Evolutionary conservation across 345 rosid species (phyloP), one percentile per base, ranked within the genome.

Genomic region (Adansonia digitata): DNA sequence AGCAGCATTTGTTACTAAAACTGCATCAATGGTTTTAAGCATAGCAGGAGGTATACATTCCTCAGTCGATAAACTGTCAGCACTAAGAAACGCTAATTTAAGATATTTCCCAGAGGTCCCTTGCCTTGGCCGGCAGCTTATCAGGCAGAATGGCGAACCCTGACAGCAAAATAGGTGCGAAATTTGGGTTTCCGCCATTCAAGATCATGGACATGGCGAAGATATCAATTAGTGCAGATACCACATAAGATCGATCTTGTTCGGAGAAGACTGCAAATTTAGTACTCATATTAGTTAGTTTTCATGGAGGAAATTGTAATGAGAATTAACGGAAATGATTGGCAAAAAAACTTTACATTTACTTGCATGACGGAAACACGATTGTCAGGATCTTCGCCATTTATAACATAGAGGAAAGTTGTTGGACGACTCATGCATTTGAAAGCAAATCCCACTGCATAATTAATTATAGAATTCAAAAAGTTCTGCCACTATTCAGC

Each of bases 361-460:
- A 81, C 80, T 78, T 83, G 80, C 18, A 84, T 5, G 61, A 83
- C 40, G 0, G 88, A 84, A 5, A 83, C 64, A 0, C 81, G 66
- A 29, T 83, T 83, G 15, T 42, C 76, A 11, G 82, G 80, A 18
- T 69, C 66, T 17, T 64, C 73, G 17, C 86, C 87, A 12, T 45
- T 63, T 0, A 5, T 40, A 7, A 88, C 61, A 39, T 73, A 57
- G n/a, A n/a, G 0, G 77, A 66, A 45, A 77, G 46, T 57, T 86
- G 88, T 64, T 29, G 78, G 37, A 81, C 34, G 2, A 22, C 12
- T 17, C 56, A 61, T 22, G 61, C 73, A 34, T 29, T 2, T 1
- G 80, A 67, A 18, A 84, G 84, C 59, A 79, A 43, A 74, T 86
- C 88, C 92, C 88, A 86, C 87, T 86, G 79, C 77, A 71, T 74